Percentiles rank a stretch among this genome's conserved stretches.
phyloP scores from a whole-genome alignment of 441 rosid genomes.

The Lepidium campestre region DNA sequence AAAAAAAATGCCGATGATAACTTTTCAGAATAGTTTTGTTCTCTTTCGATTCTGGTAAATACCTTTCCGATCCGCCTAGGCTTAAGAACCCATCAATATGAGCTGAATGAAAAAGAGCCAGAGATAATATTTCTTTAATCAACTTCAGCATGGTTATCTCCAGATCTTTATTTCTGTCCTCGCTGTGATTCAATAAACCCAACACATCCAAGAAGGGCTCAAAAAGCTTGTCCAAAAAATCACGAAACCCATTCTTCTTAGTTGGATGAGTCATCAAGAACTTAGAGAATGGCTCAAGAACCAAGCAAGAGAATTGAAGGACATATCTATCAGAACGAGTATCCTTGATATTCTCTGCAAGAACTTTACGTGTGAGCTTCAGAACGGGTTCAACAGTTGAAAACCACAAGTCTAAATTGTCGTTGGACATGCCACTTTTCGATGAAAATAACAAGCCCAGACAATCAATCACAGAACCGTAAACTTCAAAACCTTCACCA shows the following conservation, averaged over 20 bases:
- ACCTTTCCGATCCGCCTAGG: constrained; percentile 50
- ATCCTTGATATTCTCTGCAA: constrained; percentile 35
- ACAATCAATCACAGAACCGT: constrained; percentile 48
- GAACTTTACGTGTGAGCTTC: constrained; percentile 44
- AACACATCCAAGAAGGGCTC: constrained; percentile 62
- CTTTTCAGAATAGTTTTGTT: constrained; percentile 47
- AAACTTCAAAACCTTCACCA: constrained; percentile 51
- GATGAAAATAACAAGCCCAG: constrained; percentile 56
- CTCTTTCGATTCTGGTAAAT: constrained; percentile 38
- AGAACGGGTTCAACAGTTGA: constrained; percentile 46
- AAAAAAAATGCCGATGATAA: constrained; percentile 83
- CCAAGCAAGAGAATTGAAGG: constrained; percentile 49
- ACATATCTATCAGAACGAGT: constrained; percentile 39
- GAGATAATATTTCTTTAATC: constrained; percentile 60
- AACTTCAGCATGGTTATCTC: constrained; percentile 37
- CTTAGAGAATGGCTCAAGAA: constrained; percentile 77
- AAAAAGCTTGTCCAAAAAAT: constrained; percentile 69
- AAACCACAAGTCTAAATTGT: constrained; percentile 71
- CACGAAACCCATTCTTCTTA: constrained; percentile 53
- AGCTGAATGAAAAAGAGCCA: constrained; percentile 69
- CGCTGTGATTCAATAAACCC: constrained; percentile 37
- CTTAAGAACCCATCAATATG: constrained; percentile 81
- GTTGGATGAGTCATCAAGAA: constrained; percentile 70
- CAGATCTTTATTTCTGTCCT: constrained; percentile 25
- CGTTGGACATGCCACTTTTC: constrained; percentile 52